Evolutionary conservation across 768 basidiomycete genomes (phyloP), one percentile per base, ranked within the genome.

Genomic region (Xanthoconium purpureum): DNA sequence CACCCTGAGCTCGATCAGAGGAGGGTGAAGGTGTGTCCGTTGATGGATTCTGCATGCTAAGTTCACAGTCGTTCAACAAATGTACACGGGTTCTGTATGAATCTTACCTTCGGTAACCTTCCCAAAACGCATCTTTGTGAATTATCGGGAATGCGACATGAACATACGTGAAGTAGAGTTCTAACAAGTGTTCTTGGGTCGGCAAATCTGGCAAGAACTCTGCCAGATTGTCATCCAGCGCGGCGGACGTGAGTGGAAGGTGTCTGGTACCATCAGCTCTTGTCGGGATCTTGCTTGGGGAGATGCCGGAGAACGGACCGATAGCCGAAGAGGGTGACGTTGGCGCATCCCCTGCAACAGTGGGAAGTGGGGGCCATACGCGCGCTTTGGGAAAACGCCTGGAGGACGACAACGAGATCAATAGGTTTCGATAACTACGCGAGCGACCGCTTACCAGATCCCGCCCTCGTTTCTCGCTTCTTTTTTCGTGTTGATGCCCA

Each of bases 321-420:
- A 56, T 37, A 13, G 50, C 48, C n/a, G 50, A 12, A 32, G 65
- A 55, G 5, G 63, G 44, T 15, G 63, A 52, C 7, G 47, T 52
- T 33, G 70, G 55, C 57, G 69, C 57, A 35, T 56, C 52, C 72
- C 18, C 76, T 61, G 61, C 50, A 6, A 54, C 50, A 29, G 66
- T 42, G 4, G 72, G 71, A 52, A 81, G 69, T 4, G 84, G 84
- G 0, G 93, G 93, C 93, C 93, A 95, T 28, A 94, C 88, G n/a
- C 92, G 80, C 3, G 91, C 88, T 61, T 85, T 86, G 0, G 93
- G 91, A 72, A 95, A 94, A 30, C 85, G 84, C 87, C 82, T 91
- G 65, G 6, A 7, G 10, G 10, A 3, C 8, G 10, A 3, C 8
- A 28, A 32, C n/a, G n/a, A 32, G 6, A 57, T 71, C 60, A 66